Base-by-base conservation (phyloP, 148 eudicot species). In the Rhododendron mucronatum region DNA sequence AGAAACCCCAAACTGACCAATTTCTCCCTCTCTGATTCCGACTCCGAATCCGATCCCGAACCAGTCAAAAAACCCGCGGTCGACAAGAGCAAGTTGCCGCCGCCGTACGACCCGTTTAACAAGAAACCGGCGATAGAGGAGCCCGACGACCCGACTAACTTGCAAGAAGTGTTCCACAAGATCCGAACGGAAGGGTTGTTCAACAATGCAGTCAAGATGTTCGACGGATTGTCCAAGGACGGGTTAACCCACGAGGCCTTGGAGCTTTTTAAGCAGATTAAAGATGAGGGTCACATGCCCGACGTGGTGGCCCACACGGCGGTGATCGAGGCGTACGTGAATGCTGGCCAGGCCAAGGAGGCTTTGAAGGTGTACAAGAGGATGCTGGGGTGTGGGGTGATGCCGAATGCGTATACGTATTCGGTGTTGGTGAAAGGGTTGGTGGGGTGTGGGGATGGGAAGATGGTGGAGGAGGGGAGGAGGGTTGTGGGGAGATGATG, bases 281-380 rank as follows among this genome's bases (percentile, higher is more conserved):
- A 94, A 71, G 97, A 93, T 4, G 93, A 90, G 84, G 95, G 95
- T 0, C 86, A 89, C 51, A 93, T 95, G 95, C 98, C 98, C 7
- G 98, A 95, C 35, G 95, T 95, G 83, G 93, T 95, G 82, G 94
- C 93, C 4, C 92, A 94, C 86, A 95, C 97, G 9, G 97, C 98
- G 1, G 98, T 95, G 21, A 86, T 95, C 7, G 97, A 95, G 85
- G 97, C 95, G 0, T 95, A 94, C 77, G 93, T 87, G 26, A 84
- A 90, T 75, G 98, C 97, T 0, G 96, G 93, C 8, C 67, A 81
- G 69, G 41, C 71, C 14, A 93, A 92, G 83, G 94, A 92, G 50
- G 98, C 92, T 13, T 83, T 87, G 15, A 91, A 85, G 87, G 92
- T 87, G 83, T 93, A 75, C 84, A 35, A 78, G 6, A 83, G 93